A percentile compares a stretch with the other conserved stretches of the same genome.
Evolutionary conservation across 2,329 filamentous ascomycete genomes (phyloP).

Genomic region (Pseudohalonectria lignicola): DNA sequence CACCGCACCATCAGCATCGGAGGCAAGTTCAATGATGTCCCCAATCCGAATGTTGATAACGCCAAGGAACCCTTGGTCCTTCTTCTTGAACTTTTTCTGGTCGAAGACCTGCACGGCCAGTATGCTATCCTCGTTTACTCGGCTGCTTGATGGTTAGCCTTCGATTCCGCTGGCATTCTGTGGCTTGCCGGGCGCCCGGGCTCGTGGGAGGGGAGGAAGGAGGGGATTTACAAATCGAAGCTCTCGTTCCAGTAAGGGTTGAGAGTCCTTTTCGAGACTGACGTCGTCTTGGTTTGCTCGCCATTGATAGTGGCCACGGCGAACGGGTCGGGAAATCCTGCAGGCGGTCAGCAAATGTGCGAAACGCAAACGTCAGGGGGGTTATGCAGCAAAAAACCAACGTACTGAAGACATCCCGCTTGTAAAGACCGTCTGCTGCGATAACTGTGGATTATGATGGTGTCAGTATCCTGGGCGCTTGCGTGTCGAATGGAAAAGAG

Average conservation of each 20-base stretch:
- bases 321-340: conserved; percentile 95
- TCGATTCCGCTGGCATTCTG: not conserved
- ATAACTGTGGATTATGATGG: conserved; percentile 58
- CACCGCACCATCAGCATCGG: conserved; percentile 73
- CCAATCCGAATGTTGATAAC: conserved; percentile 96
- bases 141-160: conserved; percentile 38
- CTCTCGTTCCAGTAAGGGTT: conserved; percentile 99
- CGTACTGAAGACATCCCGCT: conserved; percentile 98
- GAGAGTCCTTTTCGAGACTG: conserved; percentile 91
- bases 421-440: conserved; percentile 95
- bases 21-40: conserved; percentile 82
- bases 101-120: conserved; percentile 97
- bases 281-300: conserved; percentile 97
- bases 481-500: too few species aligned
- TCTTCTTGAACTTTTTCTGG: conserved; percentile 99
- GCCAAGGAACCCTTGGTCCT: conserved; percentile 96
- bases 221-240: conserved; percentile 77
- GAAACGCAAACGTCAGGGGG: not conserved
- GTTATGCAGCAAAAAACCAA: conserved; percentile 14
- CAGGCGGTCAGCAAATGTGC: conserved; percentile 11
- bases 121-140: conserved; percentile 89
- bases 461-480: conserved; percentile 14
- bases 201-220: not conserved
- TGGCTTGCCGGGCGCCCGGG: not conserved
- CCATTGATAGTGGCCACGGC: conserved; percentile 94